Base-by-base conservation (phyloP, 2,329 filamentous ascomycete genomes). In the Metarhizium guizhouense region DNA sequence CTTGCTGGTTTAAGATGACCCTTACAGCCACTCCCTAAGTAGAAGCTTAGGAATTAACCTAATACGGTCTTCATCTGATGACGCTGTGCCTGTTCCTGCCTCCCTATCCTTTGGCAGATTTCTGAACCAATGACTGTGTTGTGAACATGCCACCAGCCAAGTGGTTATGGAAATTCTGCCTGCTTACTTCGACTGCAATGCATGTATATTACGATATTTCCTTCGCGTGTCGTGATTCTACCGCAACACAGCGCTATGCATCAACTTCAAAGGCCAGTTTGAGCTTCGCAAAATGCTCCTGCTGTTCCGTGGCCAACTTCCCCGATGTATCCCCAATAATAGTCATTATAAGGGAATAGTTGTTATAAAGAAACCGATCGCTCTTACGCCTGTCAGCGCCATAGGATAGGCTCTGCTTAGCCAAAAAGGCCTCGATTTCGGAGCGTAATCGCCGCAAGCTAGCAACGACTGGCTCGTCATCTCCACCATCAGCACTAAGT, bases 311-410 rank as follows among this genome's bases (percentile, higher is more conserved):
- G 1, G 87, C 83, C 65, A 93, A 69, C 68, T 88, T 89, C 4
- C 90, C 90, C 11, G 80, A 78, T 4, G 83, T 80, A 64, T 93
- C 87, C 65, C 87, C 84, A 60, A 99, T 88, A 59, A 99, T 96
- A 11, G 94, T 96, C 64, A 90, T 77, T n/a, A 99, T 82, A 60
- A 99, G 77, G 54, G 90, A 95, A 71, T 95, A 97, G 70, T 99
- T 99, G 68, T 97, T 99, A 67, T 88, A 94, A 64, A 99, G 71
- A 67, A 97, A 97, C 48, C 94, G 79, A 62, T 93, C 87, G 61
- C 87, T 80, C 73, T 95, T 95, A 67, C 90, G 83, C 60, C 82
- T 79, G 65, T 96, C 93, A 1, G 79, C 73, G 20, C 82, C 84
- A 59, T 92, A 89, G 0, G 77, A 76, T 62, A 90, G 87, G 66